Evolutionary conservation across 2,329 filamentous ascomycete genomes (phyloP).

Genomic region (Monosporascus ibericus): DNA sequence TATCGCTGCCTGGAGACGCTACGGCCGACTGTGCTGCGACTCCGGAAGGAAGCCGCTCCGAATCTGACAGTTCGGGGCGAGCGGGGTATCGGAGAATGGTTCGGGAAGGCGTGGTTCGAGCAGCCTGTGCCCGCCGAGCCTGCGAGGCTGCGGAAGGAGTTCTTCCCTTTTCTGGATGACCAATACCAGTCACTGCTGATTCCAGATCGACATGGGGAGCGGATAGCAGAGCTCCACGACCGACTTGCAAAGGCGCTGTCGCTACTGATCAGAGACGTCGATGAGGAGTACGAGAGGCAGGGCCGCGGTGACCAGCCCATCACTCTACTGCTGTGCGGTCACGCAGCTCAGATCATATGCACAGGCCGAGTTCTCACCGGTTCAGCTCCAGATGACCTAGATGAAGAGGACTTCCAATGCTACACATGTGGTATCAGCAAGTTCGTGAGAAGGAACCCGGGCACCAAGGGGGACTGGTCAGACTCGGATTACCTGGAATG

Average conservation of each 20-base stretch:
- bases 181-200: not conserved
- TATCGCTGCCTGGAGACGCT: not conserved
- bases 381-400: not conserved
- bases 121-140: not conserved
- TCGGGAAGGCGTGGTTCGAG: slow-evolving; percentile 1
- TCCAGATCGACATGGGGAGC: not conserved
- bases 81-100: not conserved
- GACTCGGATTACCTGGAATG: not conserved
- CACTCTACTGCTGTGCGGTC: not conserved
- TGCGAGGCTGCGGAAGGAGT: not conserved
- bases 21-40: not conserved
- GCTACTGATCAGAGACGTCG: not conserved
- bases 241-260: not conserved
- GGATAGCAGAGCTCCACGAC: not conserved
- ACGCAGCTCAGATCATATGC: slow-evolving; percentile 1
- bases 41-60: not conserved
- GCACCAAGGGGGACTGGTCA: not conserved
- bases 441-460: not conserved
- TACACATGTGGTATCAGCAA: slow-evolving; percentile 1
- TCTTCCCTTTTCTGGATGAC: not conserved
- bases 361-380: not conserved
- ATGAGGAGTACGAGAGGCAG: not conserved
- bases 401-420: not conserved
- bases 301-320: not conserved
- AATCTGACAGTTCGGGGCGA: not conserved